Evolutionary conservation across 805 yeast species (phyloP), one percentile per base, ranked within the genome.

Genomic region (Hanseniaspora singularis): DNA sequence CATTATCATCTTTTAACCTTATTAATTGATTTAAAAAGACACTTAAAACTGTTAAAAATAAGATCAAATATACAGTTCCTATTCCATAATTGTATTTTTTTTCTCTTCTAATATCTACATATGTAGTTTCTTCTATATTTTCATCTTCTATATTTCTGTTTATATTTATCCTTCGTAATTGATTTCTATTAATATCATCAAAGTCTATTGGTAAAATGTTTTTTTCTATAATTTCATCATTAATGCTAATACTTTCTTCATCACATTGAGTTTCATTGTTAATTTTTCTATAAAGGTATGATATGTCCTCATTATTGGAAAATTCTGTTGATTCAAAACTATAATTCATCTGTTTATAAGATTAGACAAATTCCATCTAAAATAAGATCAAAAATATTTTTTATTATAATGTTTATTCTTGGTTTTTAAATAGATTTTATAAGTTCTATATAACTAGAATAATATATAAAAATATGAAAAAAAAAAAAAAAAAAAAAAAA

Each of bases 1-100:
- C n/a, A n/a, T n/a, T n/a, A n/a, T n/a, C n/a, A n/a, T n/a, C n/a
- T n/a, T n/a, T n/a, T n/a, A 9, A 30, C 33, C n/a, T 12, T 9
- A 30, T 9, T n/a, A 30, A 9, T 30, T 30, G 33, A 30, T 30
- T 30, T 9, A 14, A 9, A 30, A 30, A 30, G 7, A 30, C 15
- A 9, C 15, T 11, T n/a, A 14, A 6, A 6, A 33, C 24, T 10
- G 26, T 8, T 9, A 40, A 14, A 12, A 40, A 2, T 3, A 33
- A 5, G 16, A 40, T 24, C 10, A 33, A 6, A 16, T 40, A 40
- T 6, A 40, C 24, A 8, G 38, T 24, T 9, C 33, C 45, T 3
- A 40, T 24, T 16, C 45, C 45, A 12, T 40, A 40, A 26, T 28
- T 40, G 32, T 40, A 40, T 40, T 33, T 40, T 15, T 24, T 40